Evolutionary conservation across 1,284 basidiomycete species (phyloP).

Genomic region (Ceratobasidium sp.): DNA sequence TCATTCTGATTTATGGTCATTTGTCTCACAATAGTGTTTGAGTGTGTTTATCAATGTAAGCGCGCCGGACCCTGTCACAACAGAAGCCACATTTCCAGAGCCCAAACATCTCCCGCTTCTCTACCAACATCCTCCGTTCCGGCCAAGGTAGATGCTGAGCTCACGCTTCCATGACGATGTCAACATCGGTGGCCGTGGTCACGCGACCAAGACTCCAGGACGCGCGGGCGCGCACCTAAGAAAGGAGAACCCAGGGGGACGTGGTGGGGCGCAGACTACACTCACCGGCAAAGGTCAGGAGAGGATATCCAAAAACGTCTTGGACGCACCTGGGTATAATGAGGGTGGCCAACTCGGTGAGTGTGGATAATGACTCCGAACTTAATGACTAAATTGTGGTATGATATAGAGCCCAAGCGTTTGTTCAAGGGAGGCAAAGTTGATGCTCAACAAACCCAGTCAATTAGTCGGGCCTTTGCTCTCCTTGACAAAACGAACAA

Average conservation of each 20-base stretch:
- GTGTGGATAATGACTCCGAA: not conserved
- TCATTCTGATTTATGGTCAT: no score
- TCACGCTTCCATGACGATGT: slow-evolving; percentile 36
- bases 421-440: slow-evolving; percentile 33
- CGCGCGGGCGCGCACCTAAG: slow-evolving; percentile 1
- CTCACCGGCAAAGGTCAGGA: slow-evolving; percentile 24
- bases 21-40: not conserved
- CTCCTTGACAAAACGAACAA: slow-evolving; percentile 43
- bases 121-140: slow-evolving; percentile 4
- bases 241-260: slow-evolving; percentile 35
- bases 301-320: slow-evolving; percentile 9
- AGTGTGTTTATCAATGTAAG: not conserved
- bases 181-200: slow-evolving; percentile 11
- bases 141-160: slow-evolving; percentile 10
- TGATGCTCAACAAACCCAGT: slow-evolving; percentile 23
- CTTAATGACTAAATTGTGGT: not conserved
- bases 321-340: slow-evolving; percentile 9
- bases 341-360: slow-evolving; percentile 5
- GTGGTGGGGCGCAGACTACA: slow-evolving; percentile 18
- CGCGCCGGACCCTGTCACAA: not conserved
- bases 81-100: not conserved
- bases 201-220: slow-evolving; percentile 23
- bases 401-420: slow-evolving; percentile 13
- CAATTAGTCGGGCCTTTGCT: slow-evolving; percentile 30
- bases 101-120: slow-evolving; percentile 28